Evolutionary conservation across 768 basidiomycete genomes (phyloP).

Genomic region (Daedalea quercina): DNA sequence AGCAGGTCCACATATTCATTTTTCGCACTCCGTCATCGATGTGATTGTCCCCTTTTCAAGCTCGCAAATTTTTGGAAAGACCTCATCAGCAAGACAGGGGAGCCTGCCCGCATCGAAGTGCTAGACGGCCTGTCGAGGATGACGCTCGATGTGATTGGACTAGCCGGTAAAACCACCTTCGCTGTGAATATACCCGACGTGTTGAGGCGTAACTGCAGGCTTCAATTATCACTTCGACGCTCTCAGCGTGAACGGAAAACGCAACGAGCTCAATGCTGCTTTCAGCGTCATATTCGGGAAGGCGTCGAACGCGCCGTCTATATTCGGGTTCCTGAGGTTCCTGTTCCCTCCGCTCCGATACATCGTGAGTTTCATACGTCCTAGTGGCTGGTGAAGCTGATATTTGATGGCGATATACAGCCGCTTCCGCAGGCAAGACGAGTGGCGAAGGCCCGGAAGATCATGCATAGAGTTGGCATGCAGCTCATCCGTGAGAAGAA

Average conservation of each 20-base stretch:
- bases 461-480: slow-evolving; percentile 23
- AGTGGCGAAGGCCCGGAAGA: slow-evolving; percentile 9
- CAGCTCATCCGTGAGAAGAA: slow-evolving; percentile 27
- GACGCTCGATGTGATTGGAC: slow-evolving; percentile 4
- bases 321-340: slow-evolving; percentile 2
- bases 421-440: slow-evolving; percentile 4
- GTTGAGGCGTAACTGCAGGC: slow-evolving; percentile 17
- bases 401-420: background rate
- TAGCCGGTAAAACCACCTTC: background rate
- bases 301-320: background rate
- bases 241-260: slow-evolving; percentile 18
- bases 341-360: slow-evolving; percentile 18
- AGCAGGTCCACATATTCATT: background rate
- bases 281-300: slow-evolving; percentile 19
- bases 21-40: background rate
- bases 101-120: slow-evolving; percentile 22
- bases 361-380: slow-evolving; percentile 8
- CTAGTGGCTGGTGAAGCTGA: no score
- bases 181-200: background rate
- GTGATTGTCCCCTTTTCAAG: background rate
- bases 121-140: slow-evolving; percentile 26
- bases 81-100: slow-evolving; percentile 21
- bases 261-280: slow-evolving; percentile 25
- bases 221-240: slow-evolving; percentile 30
- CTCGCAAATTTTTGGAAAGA: slow-evolving; percentile 7